Evolutionary conservation across 1,139 yeast genomes (phyloP).

Genomic region (Blastobotrys capitulatus): DNA sequence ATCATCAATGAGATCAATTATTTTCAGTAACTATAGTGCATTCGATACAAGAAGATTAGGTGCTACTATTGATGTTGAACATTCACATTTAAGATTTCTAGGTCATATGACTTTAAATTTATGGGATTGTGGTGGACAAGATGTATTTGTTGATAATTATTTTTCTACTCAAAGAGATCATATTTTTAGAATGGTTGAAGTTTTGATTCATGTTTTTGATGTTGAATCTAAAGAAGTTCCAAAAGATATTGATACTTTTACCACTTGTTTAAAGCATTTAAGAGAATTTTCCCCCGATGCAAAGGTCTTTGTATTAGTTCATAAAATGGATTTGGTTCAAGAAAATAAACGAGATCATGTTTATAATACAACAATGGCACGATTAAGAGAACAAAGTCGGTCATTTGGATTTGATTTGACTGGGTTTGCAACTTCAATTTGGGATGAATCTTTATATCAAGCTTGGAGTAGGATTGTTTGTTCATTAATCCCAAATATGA

Average conservation of each 20-base stretch:
- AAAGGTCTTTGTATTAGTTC: constrained; percentile 83
- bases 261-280: constrained; percentile 74
- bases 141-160: constrained; percentile 92
- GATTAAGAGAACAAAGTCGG: constrained; percentile 67
- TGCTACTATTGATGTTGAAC: constrained; percentile 97
- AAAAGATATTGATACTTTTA: constrained; percentile 89
- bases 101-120: constrained; percentile 93
- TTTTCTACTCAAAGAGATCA: constrained; percentile 82
- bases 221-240: constrained; percentile 89
- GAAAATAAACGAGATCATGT: constrained; percentile 80
- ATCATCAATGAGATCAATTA: constrained; percentile 94
- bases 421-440: constrained; percentile 95
- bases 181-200: constrained; percentile 93
- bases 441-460: constrained; percentile 95
- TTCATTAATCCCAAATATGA: constrained; percentile 89
- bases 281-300: constrained; percentile 87
- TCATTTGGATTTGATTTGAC: constrained; percentile 71
- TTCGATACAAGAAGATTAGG: constrained; percentile 93
- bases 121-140: constrained; percentile 98
- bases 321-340: constrained; percentile 95
- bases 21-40: constrained; percentile 90
- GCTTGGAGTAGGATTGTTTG: constrained; percentile 98
- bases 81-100: constrained; percentile 83
- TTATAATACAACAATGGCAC: constrained; percentile 77
- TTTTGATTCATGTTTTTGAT: constrained; percentile 93